Conservation (phyloP, 345 rosid genomes). For the Aegle marmelos region DNA sequence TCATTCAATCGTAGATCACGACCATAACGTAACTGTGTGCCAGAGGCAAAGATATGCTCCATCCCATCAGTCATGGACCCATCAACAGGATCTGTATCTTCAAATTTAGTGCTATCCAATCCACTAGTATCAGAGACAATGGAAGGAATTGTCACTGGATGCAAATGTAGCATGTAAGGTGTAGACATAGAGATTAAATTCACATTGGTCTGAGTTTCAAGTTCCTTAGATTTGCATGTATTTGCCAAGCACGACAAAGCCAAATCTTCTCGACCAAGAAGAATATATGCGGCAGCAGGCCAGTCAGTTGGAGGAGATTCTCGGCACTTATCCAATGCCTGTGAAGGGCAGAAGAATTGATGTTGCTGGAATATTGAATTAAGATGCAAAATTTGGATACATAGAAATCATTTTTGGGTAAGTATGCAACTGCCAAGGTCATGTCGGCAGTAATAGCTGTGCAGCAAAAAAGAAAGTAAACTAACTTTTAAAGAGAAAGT, state of each 20-base stretch:
- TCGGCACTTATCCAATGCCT: conserved; percentile 90
- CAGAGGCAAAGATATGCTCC: conserved; percentile 93
- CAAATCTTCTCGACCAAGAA: conserved; percentile 93
- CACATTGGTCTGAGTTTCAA: conserved; percentile 50
- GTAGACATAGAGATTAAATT: conserved; percentile 76
- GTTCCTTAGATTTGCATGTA: conserved; percentile 53
- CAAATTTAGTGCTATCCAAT: conserved; percentile 63
- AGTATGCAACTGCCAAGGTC: not conserved
- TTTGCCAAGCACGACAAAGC: conserved; percentile 56
- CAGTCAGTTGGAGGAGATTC: conserved; percentile 94
- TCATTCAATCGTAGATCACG: conserved; percentile 94
- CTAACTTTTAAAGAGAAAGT: not conserved
- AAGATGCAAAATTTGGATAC: not conserved
- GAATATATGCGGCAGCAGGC: conserved; percentile 92
- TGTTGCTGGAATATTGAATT: not conserved
- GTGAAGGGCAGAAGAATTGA: conserved; percentile 26
- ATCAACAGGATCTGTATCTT: conserved; percentile 73
- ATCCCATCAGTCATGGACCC: conserved; percentile 87
- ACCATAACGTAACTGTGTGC: conserved; percentile 82
- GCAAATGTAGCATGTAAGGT: conserved; percentile 94
- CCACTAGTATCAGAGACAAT: conserved; percentile 65
- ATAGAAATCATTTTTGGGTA: not conserved
- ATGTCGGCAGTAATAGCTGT: not conserved
- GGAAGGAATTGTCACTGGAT: conserved; percentile 87
- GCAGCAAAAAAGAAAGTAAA: not conserved